Evolutionary conservation across 1,284 basidiomycete genomes (phyloP).

Genomic region (Taiwanofungus camphoratus): DNA sequence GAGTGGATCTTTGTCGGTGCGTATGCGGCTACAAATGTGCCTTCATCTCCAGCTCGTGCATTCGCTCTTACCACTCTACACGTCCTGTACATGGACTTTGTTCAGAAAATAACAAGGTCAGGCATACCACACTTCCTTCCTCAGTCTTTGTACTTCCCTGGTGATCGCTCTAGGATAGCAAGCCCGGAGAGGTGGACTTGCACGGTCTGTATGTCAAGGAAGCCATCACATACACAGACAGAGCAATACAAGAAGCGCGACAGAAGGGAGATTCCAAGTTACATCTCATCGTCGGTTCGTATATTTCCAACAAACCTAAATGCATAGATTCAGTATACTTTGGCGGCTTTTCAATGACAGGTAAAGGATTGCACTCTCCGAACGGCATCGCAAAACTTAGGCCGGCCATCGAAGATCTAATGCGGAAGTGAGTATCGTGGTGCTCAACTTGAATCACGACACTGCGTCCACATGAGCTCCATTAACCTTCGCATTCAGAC

Average conservation of each 20-base stretch:
- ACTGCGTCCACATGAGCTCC: too few species aligned
- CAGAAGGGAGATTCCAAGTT: constrained; percentile 62
- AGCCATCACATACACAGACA: constrained; percentile 69
- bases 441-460: too few species aligned
- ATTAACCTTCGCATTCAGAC: too few species aligned
- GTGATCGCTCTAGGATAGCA: constrained; percentile 46
- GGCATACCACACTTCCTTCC: constrained; percentile 8
- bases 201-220: constrained; percentile 94
- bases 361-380: constrained; percentile 79
- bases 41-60: neutral
- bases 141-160: too few species aligned
- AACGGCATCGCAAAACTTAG: constrained; percentile 84
- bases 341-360: constrained; percentile 14
- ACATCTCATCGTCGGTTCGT: constrained; percentile 82
- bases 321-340: neutral
- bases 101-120: constrained; percentile 78
- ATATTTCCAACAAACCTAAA: constrained; percentile 1
- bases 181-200: constrained; percentile 77
- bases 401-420: constrained; percentile 87
- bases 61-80: neutral
- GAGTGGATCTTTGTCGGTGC: constrained; percentile 85
- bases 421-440: constrained; percentile 74
- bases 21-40: constrained; percentile 7
- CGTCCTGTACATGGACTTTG: neutral
- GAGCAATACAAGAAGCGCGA: constrained; percentile 66